Conservation (phyloP, 2,329 filamentous ascomycete species). For the Cercospora berteroae region DNA sequence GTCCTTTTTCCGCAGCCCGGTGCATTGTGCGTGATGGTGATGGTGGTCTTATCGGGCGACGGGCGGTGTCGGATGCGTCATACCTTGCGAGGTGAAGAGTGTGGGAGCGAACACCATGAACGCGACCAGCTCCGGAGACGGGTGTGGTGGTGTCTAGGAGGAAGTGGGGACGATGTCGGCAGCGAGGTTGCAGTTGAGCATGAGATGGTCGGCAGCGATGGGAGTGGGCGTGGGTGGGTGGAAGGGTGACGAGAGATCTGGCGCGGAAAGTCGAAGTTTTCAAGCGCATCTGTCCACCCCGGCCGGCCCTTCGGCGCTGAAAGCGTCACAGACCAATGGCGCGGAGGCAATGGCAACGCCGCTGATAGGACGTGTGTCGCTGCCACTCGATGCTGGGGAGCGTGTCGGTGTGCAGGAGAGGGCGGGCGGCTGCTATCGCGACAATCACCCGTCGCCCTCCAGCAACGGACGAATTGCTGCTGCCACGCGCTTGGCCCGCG, state of each 20-base stretch:
- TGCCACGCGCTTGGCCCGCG: background rate
- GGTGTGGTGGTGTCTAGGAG: background rate
- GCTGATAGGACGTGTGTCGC: background rate
- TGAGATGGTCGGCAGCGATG: background rate
- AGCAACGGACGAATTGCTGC: background rate
- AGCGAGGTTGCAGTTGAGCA: background rate
- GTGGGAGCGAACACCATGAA: constrained; percentile 51
- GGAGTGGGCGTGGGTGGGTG: background rate
- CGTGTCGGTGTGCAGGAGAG: background rate
- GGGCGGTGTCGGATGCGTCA: constrained; percentile 24
- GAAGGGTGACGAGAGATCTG: background rate
- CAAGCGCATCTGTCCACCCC: background rate
- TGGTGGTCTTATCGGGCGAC: background rate
- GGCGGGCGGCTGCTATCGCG: background rate
- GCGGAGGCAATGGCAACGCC: background rate
- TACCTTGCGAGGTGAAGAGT: constrained; percentile 55
- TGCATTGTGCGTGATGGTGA: background rate
- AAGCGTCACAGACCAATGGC: background rate
- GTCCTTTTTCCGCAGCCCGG: background rate
- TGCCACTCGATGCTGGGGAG: background rate
- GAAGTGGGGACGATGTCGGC: background rate
- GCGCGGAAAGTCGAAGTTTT: background rate
- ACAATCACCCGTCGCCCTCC: background rate
- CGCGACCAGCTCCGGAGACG: constrained; percentile 12
- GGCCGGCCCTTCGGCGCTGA: background rate